These are phyloP conservation scores for Hemileccinum impolitum DNA, from an alignment of 768 basidiomycete genomes.

Conservation along the genomic window DNA sequence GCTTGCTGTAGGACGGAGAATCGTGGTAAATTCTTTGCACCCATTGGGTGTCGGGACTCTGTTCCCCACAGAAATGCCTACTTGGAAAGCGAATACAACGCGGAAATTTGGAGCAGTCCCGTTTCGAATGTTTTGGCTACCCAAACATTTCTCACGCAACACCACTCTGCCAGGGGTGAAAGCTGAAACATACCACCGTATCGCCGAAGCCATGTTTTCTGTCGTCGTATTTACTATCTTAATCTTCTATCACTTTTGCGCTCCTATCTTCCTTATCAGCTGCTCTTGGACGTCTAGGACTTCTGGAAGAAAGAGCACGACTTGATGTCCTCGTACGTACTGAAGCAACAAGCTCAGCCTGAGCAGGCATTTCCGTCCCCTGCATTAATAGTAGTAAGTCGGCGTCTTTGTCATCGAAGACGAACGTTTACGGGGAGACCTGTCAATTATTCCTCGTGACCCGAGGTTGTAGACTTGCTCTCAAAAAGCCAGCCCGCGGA, in stretches of 20 bases:
- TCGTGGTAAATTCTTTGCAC: no score
- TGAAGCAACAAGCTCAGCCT: background rate
- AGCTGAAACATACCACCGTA: constrained; percentile 8
- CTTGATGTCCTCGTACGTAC: background rate
- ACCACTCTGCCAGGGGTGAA: no score
- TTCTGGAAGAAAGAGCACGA: background rate
- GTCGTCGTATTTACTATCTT: no score
- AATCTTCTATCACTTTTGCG: background rate
- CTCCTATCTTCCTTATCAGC: background rate
- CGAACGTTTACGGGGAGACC: background rate
- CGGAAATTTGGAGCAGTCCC: no score
- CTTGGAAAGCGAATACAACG: no score
- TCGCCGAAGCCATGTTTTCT: background rate
- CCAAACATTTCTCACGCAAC: no score
- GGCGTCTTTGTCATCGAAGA: background rate
- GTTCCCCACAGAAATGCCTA: no score
- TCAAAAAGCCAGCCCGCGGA: background rate
- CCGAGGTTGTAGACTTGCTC: background rate
- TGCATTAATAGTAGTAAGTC: background rate
- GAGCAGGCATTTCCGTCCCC: background rate
- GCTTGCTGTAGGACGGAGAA: no score
- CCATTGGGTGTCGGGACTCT: no score
- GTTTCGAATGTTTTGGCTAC: no score
- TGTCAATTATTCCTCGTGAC: background rate
- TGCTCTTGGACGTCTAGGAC: background rate